Evolutionary conservation across 495 filamentous ascomycete species (phyloP).

Genomic region (Arthonia radiata): DNA sequence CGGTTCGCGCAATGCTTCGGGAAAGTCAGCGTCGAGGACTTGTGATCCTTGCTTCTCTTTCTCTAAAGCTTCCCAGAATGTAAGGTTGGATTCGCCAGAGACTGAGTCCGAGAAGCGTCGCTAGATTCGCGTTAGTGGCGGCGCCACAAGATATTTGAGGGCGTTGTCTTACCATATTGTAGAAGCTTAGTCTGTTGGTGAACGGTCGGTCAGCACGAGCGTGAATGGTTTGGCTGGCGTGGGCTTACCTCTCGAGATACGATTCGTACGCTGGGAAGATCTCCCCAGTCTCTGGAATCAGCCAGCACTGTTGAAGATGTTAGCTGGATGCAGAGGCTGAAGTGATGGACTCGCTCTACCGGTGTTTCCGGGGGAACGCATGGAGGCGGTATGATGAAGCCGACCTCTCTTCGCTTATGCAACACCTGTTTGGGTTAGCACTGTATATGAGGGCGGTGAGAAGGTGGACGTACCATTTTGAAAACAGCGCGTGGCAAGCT

Average conservation of each 20-base stretch:
- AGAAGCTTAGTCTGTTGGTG: not conserved
- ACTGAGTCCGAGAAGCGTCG: constrained; percentile 85
- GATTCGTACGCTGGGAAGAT: constrained; percentile 73
- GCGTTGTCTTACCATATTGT: not conserved
- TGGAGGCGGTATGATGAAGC: not conserved
- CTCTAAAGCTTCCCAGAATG: constrained; percentile 78
- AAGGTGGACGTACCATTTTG: constrained; percentile 40
- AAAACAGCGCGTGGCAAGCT: too few relatives aligned
- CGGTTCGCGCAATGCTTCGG: constrained; percentile 73
- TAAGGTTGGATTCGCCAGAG: constrained; percentile 75
- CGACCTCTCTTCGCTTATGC: constrained; percentile 1
- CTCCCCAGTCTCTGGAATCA: constrained; percentile 72
- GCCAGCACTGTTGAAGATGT: constrained; percentile 61
- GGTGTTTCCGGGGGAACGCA: not conserved
- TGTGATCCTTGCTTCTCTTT: constrained; percentile 78
- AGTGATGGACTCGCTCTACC: constrained; percentile 2
- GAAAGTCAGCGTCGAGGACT: constrained; percentile 77
- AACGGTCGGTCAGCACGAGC: not conserved
- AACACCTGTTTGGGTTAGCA: constrained; percentile 34
- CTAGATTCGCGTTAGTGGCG: constrained; percentile 13
- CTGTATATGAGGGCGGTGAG: constrained; percentile 57
- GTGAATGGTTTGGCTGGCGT: not conserved
- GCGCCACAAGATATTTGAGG: not conserved
- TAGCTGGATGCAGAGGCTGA: constrained; percentile 5
- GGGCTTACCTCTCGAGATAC: constrained; percentile 50